Base-by-base conservation (phyloP, 495 filamentous ascomycete genomes). In the Aspergillus baeticus region DNA sequence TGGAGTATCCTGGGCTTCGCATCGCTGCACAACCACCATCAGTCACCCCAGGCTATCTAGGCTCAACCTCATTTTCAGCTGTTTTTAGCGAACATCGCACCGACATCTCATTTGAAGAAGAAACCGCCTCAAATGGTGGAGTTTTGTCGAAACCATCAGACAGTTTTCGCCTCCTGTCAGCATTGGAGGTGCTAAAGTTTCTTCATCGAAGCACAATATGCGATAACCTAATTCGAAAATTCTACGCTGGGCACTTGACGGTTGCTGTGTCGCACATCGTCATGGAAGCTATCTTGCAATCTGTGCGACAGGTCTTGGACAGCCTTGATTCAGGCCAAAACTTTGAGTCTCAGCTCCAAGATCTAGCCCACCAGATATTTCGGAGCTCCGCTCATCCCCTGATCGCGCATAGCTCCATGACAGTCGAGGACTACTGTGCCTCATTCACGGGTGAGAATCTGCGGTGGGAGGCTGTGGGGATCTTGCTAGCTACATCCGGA, bases 401-500 rank as follows among this genome's bases (percentile, higher is more conserved):
- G 54, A 49, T 43, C 3, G 59, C 61, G 0, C 61, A 71, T 34
- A 51, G 51, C n/a, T 51, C 61, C 0, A 74, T 74, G 69, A 71
- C 68, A 0, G 55, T 68, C 2, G 50, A 64, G 29, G 75, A 71
- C 42, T 79, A 65, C 57, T 72, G 59, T 51, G 67, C 39, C 13
- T 72, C 63, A 3, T 83, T 81, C 33, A 80, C 77, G 0, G 84
- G 81, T 0, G 60, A 63, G 11, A 76, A 78, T 41, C 64, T 83
- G 22, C 79, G 84, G 10, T 88, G 84, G 84, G 84, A 87, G 64
- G 65, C 80, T 3, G 60, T 85, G 3, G 84, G 78, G 0, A 64
- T 80, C 33, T 65, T 87, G 0, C 76, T 83, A n/a, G 63, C 74
- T 6, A 66, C 76, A 36, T 78, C 77, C 50, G 81, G 76, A 5